Evolutionary conservation across 306 rosid genomes (phyloP), one percentile per base, ranked within the genome.

Genomic region (Casuarina glauca): DNA sequence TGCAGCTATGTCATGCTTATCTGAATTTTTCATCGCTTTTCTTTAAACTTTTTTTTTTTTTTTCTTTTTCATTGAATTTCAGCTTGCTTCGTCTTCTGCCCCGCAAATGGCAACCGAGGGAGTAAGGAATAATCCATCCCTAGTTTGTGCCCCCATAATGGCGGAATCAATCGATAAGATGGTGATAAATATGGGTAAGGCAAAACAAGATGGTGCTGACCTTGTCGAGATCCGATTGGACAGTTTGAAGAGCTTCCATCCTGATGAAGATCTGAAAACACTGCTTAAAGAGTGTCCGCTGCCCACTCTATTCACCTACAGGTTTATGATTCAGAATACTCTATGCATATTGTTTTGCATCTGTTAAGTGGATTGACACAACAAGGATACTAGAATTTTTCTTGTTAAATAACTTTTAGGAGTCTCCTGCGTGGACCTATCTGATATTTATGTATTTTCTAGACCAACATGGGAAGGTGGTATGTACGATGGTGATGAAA

Each of bases 391-490:
- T 36, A 17, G 38, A 48, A 49, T 48, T 4, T 73, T 50, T 74
- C 62, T 67, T 49, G 46, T 48, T 46, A 46, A 36, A 16, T 63
- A 19, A 11, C 41, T 7, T 77, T 39, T 51, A 77, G 69, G 51
- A 54, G 61, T 74, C 43, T 19, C 3, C 3, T 8, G 57, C 38
- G 17, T 48, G 20, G 20, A 76, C 71, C 45, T 61, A 42, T 82
- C 52, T 79, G 76, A 74, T 36, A 68, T 48, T 46, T 70, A 9
- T 81, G 35, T 69, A 43, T 72, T 73, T 79, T 50, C 76, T 71
- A 91, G 98, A 85, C 98, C 98, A 8, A 87, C 46, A 32, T 93
- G 97, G 98, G 97, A 91, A 78, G 97, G 97, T 53, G 98, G 98
- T 62, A 84, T 60, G 82, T 93, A 93, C 67, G 91, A 87, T 75